Percentiles rank a stretch among this genome's conserved stretches.
Conservation (phyloP, 2,329 filamentous ascomycete species). For the Cadophora sp. region DNA sequence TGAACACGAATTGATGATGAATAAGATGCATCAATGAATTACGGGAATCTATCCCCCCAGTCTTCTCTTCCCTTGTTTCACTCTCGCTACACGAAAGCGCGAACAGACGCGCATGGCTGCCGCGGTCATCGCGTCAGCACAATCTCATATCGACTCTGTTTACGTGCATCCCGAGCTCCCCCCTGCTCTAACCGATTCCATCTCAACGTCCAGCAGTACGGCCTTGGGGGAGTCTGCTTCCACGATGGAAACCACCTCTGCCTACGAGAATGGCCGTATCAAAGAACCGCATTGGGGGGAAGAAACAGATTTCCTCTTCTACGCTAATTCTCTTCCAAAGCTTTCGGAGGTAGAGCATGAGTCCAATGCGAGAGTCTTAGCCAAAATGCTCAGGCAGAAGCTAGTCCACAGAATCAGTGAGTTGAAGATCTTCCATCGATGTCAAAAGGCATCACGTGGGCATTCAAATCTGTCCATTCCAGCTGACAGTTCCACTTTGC, state of each 20-base stretch:
- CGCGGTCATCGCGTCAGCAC: background rate
- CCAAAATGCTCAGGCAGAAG: conserved; percentile 15
- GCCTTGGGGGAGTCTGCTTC: background rate
- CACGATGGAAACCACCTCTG: background rate
- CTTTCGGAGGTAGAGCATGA: background rate
- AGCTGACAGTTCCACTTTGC: background rate
- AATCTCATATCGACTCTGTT: background rate
- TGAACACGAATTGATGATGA: background rate
- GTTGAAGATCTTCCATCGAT: background rate
- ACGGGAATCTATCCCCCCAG: background rate
- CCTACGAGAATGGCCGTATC: background rate
- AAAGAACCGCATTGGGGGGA: conserved; percentile 18
- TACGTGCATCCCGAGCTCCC: background rate
- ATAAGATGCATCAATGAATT: background rate
- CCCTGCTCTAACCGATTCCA: background rate
- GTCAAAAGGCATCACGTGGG: background rate
- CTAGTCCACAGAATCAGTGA: conserved; percentile 12
- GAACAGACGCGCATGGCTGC: background rate
- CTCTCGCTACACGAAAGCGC: background rate
- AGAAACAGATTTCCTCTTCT: conserved; percentile 20
- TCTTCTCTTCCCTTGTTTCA: background rate
- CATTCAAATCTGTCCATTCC: background rate
- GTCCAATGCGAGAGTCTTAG: conserved; percentile 7
- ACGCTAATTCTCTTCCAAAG: conserved; percentile 1
- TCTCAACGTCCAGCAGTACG: background rate